Base-by-base conservation (phyloP, 2,329 filamentous ascomycete species). In the Amauroascus niger region DNA sequence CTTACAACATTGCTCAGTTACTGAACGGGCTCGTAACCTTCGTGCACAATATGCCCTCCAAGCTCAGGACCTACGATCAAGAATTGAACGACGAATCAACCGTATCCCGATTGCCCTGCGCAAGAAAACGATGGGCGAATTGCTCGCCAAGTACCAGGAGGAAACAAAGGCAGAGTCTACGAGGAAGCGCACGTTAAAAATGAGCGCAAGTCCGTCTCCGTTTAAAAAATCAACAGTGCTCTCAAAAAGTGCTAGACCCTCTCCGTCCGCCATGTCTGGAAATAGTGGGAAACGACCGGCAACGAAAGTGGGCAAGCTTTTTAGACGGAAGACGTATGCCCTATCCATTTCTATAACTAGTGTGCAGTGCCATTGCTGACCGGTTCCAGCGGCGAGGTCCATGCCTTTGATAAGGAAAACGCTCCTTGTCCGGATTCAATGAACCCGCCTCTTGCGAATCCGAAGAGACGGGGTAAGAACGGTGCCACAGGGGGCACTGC, bases 41-140 rank as follows among this genome's bases (percentile, higher is more conserved):
- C 82, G 90, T 63, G 86, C 90, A 6, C 89, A 95, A 67, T 95
- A 94, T 73, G 84, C 86, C 55, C 79, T 94, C 8, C 90, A 95
- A 69, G 87, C 89, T 20, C 86, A 91, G 68, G 87, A 87, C 58
- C 78, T 97, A 37, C 81, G 86, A 57, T 84, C 88, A 56, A 84
- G 91, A 57, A 84, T 98, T 50, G 90, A 96, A 69, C 86, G 95
- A 72, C 87, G 93, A 71, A 80, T 97, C 68, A 95, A 96, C 67
- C 84, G 93, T 52, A 93, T 97, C 50, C 93, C 93, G 6, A 79
- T 82, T 62, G 79, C 83, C 14, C 73, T 95, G 58, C 83, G 91
- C 56, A 87, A 85, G 64, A 78, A 82, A 57, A 94, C 81, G 54
- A 91, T 98, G 78, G 82, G 83, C 53, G 90, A 95, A 43, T 76